These are phyloP conservation scores for Tuber melanosporum DNA, from an alignment of 495 filamentous ascomycete genomes.

Conservation along the genomic window DNA sequence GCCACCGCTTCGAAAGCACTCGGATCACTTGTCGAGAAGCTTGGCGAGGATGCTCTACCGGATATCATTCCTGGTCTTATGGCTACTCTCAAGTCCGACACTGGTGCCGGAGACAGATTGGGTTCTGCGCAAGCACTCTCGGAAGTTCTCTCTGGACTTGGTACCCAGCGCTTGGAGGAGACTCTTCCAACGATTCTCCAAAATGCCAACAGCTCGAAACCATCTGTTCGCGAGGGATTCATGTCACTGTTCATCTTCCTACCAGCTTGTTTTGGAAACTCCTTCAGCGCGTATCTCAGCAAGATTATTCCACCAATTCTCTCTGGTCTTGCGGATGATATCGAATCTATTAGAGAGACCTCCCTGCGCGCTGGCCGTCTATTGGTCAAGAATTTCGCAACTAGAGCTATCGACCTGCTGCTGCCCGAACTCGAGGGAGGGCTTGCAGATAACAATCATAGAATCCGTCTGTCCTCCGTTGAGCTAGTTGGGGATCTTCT, in stretches of 20 bases:
- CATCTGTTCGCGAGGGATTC: conserved; percentile 90
- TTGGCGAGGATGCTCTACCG: conserved; percentile 92
- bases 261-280: conserved; percentile 97
- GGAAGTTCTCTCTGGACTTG: conserved; percentile 91
- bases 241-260: conserved; percentile 99
- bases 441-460: conserved; percentile 88
- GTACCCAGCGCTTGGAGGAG: conserved; percentile 86
- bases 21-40: conserved; percentile 90
- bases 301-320: conserved; percentile 95
- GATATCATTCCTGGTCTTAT: conserved; percentile 97
- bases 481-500: conserved; percentile 94
- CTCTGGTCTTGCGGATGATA: conserved; percentile 86
- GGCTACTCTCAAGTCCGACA: conserved; percentile 94
- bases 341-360: conserved; percentile 91
- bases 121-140: conserved; percentile 95
- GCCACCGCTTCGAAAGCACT: conserved; percentile 94
- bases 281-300: conserved; percentile 90
- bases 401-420: conserved; percentile 84
- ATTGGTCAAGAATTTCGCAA: conserved; percentile 95
- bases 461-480: conserved; percentile 94
- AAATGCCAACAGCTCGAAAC: conserved; percentile 85
- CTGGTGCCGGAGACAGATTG: conserved; percentile 86
- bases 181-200: conserved; percentile 94
- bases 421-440: conserved; percentile 92
- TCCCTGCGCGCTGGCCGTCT: conserved; percentile 86